These are phyloP conservation scores for Monosporozyma yasuniensis DNA, from an alignment of 805 yeast species.

Conservation along the genomic window DNA sequence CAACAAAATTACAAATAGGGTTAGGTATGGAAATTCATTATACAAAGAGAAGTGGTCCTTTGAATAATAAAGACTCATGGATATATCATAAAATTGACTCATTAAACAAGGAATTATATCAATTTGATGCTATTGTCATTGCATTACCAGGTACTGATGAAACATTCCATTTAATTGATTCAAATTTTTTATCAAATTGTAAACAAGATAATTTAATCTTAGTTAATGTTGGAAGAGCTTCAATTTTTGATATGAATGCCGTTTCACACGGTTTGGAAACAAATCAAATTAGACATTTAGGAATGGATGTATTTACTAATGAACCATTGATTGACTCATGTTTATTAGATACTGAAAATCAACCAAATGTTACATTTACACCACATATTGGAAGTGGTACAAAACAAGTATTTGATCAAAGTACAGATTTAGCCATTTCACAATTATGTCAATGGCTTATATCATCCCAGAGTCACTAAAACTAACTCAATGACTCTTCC, in stretches of 20 bases:
- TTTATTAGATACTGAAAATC: conserved; percentile 4
- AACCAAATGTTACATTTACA: conserved; percentile 37
- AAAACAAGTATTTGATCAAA: conserved; percentile 34
- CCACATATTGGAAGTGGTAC: conserved; percentile 62
- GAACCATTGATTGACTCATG: conserved; percentile 39
- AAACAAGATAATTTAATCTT: conserved; percentile 23
- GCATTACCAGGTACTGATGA: conserved; percentile 49
- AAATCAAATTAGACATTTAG: conserved; percentile 46
- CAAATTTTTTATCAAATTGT: conserved; percentile 30
- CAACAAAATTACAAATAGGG: conserved; percentile 36
- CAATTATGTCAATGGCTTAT: background rate
- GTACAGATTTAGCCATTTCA: conserved; percentile 30
- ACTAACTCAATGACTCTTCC: no score
- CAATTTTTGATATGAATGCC: conserved; percentile 43
- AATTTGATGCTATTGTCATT: conserved; percentile 45
- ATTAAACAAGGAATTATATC: conserved; percentile 22
- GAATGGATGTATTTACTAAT: conserved; percentile 49
- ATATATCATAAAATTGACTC: conserved; percentile 31
- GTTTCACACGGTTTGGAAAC: conserved; percentile 35
- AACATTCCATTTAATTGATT: conserved; percentile 42
- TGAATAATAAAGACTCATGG: conserved; percentile 18
- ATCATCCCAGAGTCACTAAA: conserved; percentile 12
- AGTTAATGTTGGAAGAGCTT: conserved; percentile 55
- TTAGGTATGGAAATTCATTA: conserved; percentile 54
- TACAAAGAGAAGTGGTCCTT: conserved; percentile 37